These are phyloP conservation scores for Ophiostoma sp. DNA, from an alignment of 2,329 filamentous ascomycete genomes.

Conservation along the genomic window DNA sequence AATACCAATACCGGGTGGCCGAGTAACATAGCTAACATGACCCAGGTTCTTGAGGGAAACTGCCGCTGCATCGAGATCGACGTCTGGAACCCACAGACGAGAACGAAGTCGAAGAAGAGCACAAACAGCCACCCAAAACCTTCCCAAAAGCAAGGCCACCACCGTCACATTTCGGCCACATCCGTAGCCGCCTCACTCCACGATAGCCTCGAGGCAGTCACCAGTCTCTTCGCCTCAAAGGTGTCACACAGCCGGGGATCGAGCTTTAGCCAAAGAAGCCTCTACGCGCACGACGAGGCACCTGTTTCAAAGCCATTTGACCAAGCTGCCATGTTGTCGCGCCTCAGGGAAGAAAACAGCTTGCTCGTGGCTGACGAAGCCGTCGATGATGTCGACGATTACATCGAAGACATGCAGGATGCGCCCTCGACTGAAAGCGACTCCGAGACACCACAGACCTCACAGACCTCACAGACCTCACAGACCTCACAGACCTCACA, in stretches of 20 bases:
- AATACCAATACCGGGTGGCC: neutral
- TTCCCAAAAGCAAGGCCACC: conserved; percentile 35
- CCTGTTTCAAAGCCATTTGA: neutral
- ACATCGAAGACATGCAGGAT: conserved; percentile 24
- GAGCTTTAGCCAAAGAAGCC: conserved; percentile 34
- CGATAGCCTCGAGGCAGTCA: conserved; percentile 35
- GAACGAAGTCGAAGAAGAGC: conserved; percentile 35
- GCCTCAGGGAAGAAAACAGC: neutral
- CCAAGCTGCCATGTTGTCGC: neutral
- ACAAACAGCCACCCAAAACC: conserved; percentile 30
- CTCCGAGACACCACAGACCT: conserved; percentile 12
- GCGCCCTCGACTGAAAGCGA: conserved; percentile 12
- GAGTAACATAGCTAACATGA: neutral
- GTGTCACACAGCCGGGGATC: conserved; percentile 39
- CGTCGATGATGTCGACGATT: conserved; percentile 24
- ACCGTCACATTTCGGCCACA: conserved; percentile 41
- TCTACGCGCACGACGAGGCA: conserved; percentile 6
- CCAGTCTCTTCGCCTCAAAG: conserved; percentile 17
- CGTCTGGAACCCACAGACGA: conserved; percentile 71
- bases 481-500: conserved; percentile 12
- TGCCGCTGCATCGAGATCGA: conserved; percentile 94
- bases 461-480: conserved; percentile 8
- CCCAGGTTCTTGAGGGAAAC: conserved; percentile 63
- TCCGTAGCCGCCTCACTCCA: conserved; percentile 36
- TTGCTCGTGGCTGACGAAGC: conserved; percentile 22